Evolutionary conservation across 179 eudicot genomes (phyloP).

Genomic region (Amaranthus tricolor): DNA sequence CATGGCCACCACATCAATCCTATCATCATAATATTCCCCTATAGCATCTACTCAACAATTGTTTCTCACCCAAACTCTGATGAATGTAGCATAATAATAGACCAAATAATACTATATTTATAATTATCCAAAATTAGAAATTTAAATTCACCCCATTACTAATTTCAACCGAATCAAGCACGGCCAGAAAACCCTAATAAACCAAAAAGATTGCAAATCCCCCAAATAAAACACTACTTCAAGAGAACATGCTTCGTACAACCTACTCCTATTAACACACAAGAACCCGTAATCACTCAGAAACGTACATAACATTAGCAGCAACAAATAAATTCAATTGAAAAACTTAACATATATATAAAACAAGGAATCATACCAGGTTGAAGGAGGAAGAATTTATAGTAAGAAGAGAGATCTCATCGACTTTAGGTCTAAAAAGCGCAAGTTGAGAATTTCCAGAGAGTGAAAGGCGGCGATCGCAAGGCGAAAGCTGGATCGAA

Average conservation of each 20-base stretch:
- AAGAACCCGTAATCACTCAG: background rate
- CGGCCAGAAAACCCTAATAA: no score
- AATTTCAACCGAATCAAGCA: no score
- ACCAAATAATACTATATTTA: no score
- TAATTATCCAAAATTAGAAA: no score
- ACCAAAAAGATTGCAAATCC: background rate
- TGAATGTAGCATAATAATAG: no score
- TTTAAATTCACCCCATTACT: no score
- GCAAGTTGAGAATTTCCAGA: conserved; percentile 47
- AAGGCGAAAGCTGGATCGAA: conserved; percentile 59
- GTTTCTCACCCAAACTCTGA: no score
- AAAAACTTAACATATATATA: background rate
- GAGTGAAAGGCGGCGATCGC: conserved; percentile 57
- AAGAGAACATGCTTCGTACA: background rate
- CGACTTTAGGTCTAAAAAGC: conserved; percentile 70
- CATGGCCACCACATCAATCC: no score
- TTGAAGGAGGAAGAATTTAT: conserved; percentile 47
- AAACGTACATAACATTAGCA: background rate
- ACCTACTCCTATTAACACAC: background rate
- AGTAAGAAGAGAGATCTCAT: conserved; percentile 80
- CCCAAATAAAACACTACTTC: background rate
- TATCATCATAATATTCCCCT: no score
- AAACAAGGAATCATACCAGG: conserved; percentile 40
- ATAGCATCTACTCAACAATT: no score
- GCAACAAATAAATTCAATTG: background rate